Base-by-base conservation (phyloP, 257 asterid genomes). In the Nicotiana noctiflora region DNA sequence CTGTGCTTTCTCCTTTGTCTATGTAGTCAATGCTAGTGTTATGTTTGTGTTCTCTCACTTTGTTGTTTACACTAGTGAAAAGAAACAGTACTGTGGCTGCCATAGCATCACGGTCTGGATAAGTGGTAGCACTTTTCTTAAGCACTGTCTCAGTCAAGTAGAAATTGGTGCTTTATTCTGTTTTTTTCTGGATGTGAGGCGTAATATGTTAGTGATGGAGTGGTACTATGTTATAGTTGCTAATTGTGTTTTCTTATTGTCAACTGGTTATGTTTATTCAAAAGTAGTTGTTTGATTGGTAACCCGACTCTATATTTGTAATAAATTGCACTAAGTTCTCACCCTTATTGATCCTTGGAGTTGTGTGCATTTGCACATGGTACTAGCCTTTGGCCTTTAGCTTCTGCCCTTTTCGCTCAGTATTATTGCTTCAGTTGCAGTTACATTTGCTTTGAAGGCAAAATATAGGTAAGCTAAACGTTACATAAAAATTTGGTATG, bases 301-400 rank as follows among this genome's bases (percentile, higher is more conserved):
- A 12, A 25, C 78, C 25, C 61, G 14, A 46, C 49, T 60, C 23
- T 14, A 19, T 70, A 19, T 19, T 70, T 70, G 77, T 46, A 31
- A 51, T 72, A 21, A 72, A 23, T 46, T 13, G 60, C 61, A 23
- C 49, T 23, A 34, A 1, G 25, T 8, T 46, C 40, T 72, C 61
- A 44, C 60, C 7, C 78, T 72, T 40, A 72, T 72, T 72, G 78
- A 72, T 46, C 34, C 14, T 34, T 46, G 78, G 59, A 72, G 61
- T 49, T 72, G 78, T 46, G 23, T 23, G 78, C 61, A 21, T 72
- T 46, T 23, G 78, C 14, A 72, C 78, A 44, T 72, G 78, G 57
- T 70, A 12, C 34, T 44, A 21, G 21, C 60, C 78, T 46, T 72
- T 46, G 14, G 61, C 60, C 60, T 72, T 72, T 25, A 46, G 78